Evolutionary conservation across 2,329 filamentous ascomycete genomes (phyloP), one percentile per base, ranked within the genome.

Genomic region (Apiospora aurea): DNA sequence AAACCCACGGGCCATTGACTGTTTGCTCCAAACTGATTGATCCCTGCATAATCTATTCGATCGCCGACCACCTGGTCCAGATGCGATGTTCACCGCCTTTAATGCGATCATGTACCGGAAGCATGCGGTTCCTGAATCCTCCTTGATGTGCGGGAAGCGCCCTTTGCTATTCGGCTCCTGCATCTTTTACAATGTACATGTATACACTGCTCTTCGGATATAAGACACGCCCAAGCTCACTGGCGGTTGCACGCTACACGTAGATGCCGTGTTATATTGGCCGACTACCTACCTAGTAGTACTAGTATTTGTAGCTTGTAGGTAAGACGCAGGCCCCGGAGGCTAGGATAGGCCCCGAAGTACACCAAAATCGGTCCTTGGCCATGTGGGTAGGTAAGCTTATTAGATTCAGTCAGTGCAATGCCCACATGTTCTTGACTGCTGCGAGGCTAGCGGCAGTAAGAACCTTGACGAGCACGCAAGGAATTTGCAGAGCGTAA

Each of bases 391-490:
- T 57, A 57, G 53, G 29, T 57, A 57, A 57, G 13, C 26, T 18
- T 57, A 8, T 38, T 51, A 26, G 49, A 51, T 26, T 64, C 57
- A 64, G 57, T 41, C 29, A 41, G 34, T 64, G n/a, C 49, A 51
- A 51, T 21, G 29, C 46, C 46, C 46, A 49, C 46, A 51, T 51
- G 34, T 41, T 13, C 34, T 14, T 64, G 10, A 18, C 7, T 34
- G 53, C 26, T 57, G 53, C 26, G 26, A 18, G 53, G 2, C 16
- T 61, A 64, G 29, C 18, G 29, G 26, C 57, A 41, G 57, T 21
- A n/a, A 64, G 57, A 64, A 64, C 57, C 57, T 64, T 64, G 57
- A 64, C 57, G 34, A 64, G 34, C 57, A 64, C 57, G 57, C 57
- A 64, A 64, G 57, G 34, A 38, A 64, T 64, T n/a, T 24, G 34